A percentile compares a stretch with the other conserved stretches of the same genome.
phyloP scores from a whole-genome alignment of 306 rosid species.

The Ceratonia siliqua region DNA sequence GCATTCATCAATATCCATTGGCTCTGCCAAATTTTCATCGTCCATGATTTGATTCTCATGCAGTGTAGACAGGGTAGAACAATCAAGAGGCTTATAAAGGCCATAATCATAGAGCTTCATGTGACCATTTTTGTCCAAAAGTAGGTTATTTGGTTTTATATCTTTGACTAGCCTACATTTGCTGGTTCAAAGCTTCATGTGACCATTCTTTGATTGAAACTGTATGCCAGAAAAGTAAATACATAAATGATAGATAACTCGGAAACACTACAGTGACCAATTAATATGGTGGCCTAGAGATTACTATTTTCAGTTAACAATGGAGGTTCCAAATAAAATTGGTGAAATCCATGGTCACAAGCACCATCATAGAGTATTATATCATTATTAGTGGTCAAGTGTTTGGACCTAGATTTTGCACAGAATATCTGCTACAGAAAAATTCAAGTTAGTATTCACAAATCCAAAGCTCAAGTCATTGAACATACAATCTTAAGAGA shows the following conservation, averaged over 20 bases:
- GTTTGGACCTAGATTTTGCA: conserved; percentile 85
- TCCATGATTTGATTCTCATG: conserved; percentile 86
- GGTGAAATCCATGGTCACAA: conserved; percentile 98
- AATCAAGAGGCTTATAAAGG: conserved; percentile 96
- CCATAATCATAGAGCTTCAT: conserved; percentile 99
- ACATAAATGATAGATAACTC: conserved; percentile 33
- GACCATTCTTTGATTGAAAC: no score
- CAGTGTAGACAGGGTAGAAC: conserved; percentile 81
- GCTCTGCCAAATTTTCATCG: conserved; percentile 77
- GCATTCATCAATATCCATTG: conserved; percentile 74
- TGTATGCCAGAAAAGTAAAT: conserved; percentile 46
- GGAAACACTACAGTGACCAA: conserved; percentile 31
- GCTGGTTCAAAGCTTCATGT: no score
- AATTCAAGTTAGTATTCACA: conserved; percentile 32
- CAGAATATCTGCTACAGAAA: conserved; percentile 81
- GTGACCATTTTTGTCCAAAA: conserved; percentile 89
- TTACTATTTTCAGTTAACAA: conserved; percentile 86
- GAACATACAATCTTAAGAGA: background rate
- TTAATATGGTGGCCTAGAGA: conserved; percentile 38
- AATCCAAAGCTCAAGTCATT: conserved; percentile 8
- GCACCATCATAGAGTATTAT: conserved; percentile 96
- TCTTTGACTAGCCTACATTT: no score
- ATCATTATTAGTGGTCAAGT: conserved; percentile 64
- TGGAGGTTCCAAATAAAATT: conserved; percentile 82
- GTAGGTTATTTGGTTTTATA: conserved; percentile 96